phyloP scores from a whole-genome alignment of 108 stramenopile species.

The Nannochloropsis granulata region DNA sequence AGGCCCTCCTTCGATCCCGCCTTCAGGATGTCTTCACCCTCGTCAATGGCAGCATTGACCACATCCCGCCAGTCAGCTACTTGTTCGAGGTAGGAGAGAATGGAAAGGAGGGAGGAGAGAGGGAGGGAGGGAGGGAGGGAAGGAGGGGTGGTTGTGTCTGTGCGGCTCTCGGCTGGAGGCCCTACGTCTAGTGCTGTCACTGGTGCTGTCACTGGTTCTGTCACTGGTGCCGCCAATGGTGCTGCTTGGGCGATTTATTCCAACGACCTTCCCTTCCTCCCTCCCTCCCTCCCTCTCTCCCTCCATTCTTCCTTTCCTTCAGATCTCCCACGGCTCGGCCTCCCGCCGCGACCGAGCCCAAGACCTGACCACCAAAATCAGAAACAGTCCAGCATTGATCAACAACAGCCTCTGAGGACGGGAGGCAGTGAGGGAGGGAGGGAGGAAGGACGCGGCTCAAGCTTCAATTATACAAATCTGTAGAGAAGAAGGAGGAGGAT shows the following conservation, averaged over 20 bases:
- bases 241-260: no score
- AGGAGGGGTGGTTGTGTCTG: no score
- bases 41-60: background rate
- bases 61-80: background rate
- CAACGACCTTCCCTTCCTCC: no score
- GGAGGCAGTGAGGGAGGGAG: background rate
- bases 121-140: background rate
- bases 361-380: background rate
- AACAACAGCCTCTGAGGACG: background rate
- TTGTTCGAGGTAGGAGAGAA: background rate
- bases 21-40: background rate
- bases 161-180: no score
- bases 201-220: no score
- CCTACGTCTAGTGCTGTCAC: no score
- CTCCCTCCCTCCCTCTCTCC: background rate
- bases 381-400: background rate
- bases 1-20: background rate
- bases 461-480: no score
- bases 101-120: background rate
- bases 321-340: background rate
- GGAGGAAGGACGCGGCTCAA: no score
- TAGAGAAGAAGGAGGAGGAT: no score
- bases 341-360: background rate
- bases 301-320: background rate
- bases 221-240: no score